These are phyloP conservation scores for Neurospora sp. DNA, from an alignment of 495 filamentous ascomycete species.

Conservation along the genomic window DNA sequence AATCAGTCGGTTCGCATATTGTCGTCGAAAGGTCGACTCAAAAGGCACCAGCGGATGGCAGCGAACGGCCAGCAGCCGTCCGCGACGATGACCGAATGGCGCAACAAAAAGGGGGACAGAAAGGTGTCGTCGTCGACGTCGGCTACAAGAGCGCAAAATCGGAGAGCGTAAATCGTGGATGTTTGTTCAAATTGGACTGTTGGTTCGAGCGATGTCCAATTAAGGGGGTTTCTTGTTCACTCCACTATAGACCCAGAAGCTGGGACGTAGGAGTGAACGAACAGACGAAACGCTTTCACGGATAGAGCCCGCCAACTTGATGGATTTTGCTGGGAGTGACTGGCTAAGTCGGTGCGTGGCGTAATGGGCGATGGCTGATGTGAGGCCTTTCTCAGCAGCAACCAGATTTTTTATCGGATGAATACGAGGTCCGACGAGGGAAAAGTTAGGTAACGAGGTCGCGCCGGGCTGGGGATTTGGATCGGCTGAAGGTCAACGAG, in stretches of 20 bases:
- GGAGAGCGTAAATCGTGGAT: background rate
- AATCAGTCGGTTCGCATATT: constrained; percentile 26
- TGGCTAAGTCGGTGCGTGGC: background rate
- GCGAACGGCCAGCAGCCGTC: constrained; percentile 31
- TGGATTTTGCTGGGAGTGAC: constrained; percentile 28
- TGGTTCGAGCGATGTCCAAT: constrained; percentile 44
- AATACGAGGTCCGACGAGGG: background rate
- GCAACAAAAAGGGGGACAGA: background rate
- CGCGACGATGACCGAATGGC: constrained; percentile 13
- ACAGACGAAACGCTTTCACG: constrained; percentile 67
- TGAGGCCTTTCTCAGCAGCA: background rate
- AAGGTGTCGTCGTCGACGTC: background rate
- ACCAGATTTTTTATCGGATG: background rate
- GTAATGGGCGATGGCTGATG: background rate
- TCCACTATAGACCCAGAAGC: constrained; percentile 85
- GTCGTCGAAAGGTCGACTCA: constrained; percentile 8
- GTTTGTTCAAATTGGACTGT: constrained; percentile 4
- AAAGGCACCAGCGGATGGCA: constrained; percentile 29
- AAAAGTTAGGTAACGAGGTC: background rate
- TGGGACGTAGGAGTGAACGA: constrained; percentile 88
- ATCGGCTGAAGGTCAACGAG: background rate
- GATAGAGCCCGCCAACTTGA: constrained; percentile 96
- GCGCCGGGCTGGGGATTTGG: background rate
- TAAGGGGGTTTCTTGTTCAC: constrained; percentile 97
- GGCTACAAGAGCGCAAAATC: background rate